Conservation (phyloP, 2,329 filamentous ascomycete genomes). For the Fusarium ambrosium region DNA sequence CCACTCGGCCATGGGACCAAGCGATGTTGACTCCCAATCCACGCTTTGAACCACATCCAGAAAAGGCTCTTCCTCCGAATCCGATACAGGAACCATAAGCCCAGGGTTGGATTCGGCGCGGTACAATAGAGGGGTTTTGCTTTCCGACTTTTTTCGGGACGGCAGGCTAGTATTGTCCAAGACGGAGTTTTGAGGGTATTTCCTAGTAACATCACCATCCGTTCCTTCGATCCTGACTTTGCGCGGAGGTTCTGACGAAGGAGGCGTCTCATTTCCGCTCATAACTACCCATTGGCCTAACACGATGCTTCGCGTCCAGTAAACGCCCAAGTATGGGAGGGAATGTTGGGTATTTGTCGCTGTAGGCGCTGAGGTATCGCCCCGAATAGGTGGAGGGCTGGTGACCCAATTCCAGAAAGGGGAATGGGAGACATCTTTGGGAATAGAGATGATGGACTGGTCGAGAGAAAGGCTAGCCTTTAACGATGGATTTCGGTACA, state of each 20-base stretch:
- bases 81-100: slow-evolving; percentile 52
- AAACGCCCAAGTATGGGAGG: slow-evolving; percentile 49
- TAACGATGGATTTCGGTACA: slow-evolving; percentile 57
- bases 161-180: slow-evolving; percentile 39
- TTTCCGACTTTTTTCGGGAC: slow-evolving; percentile 41
- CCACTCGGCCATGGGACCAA: slow-evolving; percentile 64
- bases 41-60: slow-evolving; percentile 57
- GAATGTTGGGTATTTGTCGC: slow-evolving; percentile 43
- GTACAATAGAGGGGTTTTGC: slow-evolving; percentile 47
- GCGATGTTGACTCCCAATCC: slow-evolving; percentile 62
- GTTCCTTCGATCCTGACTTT: slow-evolving; percentile 49
- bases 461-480: slow-evolving; percentile 48
- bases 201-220: slow-evolving; percentile 35
- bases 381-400: slow-evolving; percentile 30
- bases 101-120: slow-evolving; percentile 51
- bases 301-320: slow-evolving; percentile 56
- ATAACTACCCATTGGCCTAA: slow-evolving; percentile 55
- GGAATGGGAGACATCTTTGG: slow-evolving; percentile 48
- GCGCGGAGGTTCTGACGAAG: slow-evolving; percentile 49
- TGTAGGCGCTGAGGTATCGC: slow-evolving; percentile 5
- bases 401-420: slow-evolving; percentile 58
- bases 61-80: slow-evolving; percentile 54
- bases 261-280: slow-evolving; percentile 54
- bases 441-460: slow-evolving; percentile 49
- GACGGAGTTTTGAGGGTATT: slow-evolving; percentile 39